Percentiles rank a stretch among this genome's conserved stretches.
Conservation (phyloP, 148 eudicot genomes). For the Silene uniflora region DNA sequence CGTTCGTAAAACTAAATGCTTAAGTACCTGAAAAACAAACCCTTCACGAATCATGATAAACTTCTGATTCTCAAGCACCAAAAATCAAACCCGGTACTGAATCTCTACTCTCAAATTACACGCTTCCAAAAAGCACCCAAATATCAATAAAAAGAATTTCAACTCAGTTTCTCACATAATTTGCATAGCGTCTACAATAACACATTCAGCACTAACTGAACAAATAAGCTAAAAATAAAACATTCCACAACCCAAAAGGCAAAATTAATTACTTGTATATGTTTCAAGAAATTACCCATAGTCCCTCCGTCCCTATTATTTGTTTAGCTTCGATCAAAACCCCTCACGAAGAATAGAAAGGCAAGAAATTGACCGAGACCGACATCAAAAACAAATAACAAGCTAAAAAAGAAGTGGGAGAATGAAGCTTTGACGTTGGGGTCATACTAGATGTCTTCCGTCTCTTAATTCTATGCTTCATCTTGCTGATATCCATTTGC, state of each 20-base stretch:
- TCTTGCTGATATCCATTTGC: slow-evolving; percentile 73
- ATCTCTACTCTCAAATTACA: neutral
- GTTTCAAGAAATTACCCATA: neutral
- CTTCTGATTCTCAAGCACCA: neutral
- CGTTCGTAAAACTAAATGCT: no score
- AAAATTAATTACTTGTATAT: no score
- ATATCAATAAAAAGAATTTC: neutral
- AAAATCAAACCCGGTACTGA: neutral
- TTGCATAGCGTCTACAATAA: no score
- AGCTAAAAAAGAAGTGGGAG: neutral
- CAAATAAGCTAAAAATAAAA: neutral
- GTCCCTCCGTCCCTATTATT: neutral
- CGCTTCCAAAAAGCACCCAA: neutral
- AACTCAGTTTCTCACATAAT: no score
- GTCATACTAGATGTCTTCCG: slow-evolving; percentile 23
- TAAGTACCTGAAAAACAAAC: no score
- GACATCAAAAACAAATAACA: neutral
- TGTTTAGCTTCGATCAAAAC: neutral
- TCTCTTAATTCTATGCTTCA: slow-evolving; percentile 71
- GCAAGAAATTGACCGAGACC: neutral
- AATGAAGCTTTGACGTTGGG: slow-evolving; percentile 41
- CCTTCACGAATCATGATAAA: no score
- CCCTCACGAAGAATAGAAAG: neutral
- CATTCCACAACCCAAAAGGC: no score
- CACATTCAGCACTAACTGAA: no score